Base-by-base conservation (phyloP, 192 early-diverging fungal species). In the Umbelopsis isabellina region DNA sequence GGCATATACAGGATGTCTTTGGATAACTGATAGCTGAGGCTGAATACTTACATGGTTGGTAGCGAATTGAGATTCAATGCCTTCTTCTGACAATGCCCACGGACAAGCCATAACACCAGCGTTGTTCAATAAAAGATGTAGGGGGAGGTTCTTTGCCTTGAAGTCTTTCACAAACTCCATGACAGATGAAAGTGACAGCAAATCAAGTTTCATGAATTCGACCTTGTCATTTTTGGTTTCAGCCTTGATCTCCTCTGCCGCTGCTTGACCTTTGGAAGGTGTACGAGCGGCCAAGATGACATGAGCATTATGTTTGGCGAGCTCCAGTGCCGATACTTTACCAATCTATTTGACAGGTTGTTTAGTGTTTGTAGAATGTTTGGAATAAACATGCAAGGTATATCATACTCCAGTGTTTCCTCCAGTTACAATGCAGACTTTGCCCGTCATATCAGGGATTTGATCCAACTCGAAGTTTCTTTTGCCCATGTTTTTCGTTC, bases 91-190 rank as follows among this genome's bases (percentile, higher is more conserved):
- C 2, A 75, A 65, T 10, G 20, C 49, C 47, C 74, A 72, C 6
- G 84, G 84, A 23, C 70, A 72, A 15, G 77, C 77, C 87, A 88
- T 88, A 7, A 79, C 61, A 35, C 84, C 89, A n/a, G 88, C 90
- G 77, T 89, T 91, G 80, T 86, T 84, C n/a, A 88, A 72, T 22
- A 90, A 65, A 18, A 84, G 76, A 67, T 90, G 77, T 4, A 90
- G 69, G 11, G 52, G 64, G 33, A 46, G 50, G 27, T 82, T 68
- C 16, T 70, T 53, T 15, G 65, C 51, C 21, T 79, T 70, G 70
- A 85, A 84, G 30, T 66, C 48, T 11, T 77, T 23, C 21, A 74
- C 78, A 66, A 80, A 81, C 2, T 49, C 47, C 18, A 66, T 74
- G 46, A 84, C 83, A 50, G 80, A 82, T 48, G 72, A 33, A 15